phyloP scores from a whole-genome alignment of 2,329 filamentous ascomycete species.

The Phyllosticta citrichinensis region DNA sequence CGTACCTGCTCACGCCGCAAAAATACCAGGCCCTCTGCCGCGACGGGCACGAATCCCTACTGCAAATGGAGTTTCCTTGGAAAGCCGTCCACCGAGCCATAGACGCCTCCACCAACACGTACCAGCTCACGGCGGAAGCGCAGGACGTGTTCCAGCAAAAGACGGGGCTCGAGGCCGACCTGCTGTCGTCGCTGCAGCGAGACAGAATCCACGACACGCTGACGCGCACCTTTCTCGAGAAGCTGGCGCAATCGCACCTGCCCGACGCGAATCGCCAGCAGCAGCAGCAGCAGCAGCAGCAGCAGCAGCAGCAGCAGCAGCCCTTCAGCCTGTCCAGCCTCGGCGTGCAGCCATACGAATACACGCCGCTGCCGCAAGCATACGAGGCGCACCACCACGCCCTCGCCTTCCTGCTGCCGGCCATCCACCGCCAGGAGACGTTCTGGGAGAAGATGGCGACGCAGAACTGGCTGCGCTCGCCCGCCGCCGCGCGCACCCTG shows the following conservation, averaged over 20 bases:
- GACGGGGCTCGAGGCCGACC: slow-evolving; percentile 3
- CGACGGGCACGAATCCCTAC: neutral
- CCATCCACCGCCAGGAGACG: slow-evolving; percentile 28
- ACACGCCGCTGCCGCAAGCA: slow-evolving; percentile 4
- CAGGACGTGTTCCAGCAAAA: slow-evolving; percentile 1
- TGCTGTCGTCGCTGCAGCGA: neutral
- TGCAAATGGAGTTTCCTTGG: slow-evolving; percentile 7
- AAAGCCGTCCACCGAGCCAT: neutral
- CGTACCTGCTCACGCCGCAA: slow-evolving; percentile 3
- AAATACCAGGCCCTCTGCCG: slow-evolving; percentile 4
- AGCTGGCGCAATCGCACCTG: slow-evolving; percentile 3
- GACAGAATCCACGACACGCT: slow-evolving; percentile 3
- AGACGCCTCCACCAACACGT: slow-evolving; percentile 4
- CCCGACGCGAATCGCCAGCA: neutral
- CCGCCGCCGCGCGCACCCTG: slow-evolving; percentile 26
- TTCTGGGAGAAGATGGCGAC: slow-evolving; percentile 35
- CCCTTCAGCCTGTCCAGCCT: slow-evolving; percentile 2
- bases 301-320: neutral
- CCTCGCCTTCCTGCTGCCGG: slow-evolving; percentile 18
- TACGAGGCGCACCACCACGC: slow-evolving; percentile 2
- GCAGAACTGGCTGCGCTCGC: slow-evolving; percentile 32
- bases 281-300: neutral
- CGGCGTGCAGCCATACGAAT: slow-evolving; percentile 3
- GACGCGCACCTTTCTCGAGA: slow-evolving; percentile 2
- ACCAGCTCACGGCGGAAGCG: neutral